Conservation (phyloP, 768 basidiomycete genomes). For the Lentinula aciculospora region DNA sequence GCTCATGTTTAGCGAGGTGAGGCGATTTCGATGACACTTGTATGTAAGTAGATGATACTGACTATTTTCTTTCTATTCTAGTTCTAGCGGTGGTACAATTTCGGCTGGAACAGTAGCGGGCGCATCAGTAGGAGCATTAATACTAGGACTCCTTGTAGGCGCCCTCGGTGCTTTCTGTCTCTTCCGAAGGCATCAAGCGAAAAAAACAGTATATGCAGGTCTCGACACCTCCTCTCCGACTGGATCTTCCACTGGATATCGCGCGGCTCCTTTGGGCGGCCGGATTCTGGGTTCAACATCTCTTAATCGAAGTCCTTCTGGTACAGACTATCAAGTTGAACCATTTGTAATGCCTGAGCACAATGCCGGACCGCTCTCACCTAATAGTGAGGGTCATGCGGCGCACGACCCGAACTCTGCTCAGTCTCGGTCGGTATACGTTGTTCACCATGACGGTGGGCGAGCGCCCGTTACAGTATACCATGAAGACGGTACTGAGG, state of each 20-base stretch:
- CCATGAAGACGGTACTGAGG: constrained; percentile 46
- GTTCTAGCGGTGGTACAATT: neutral
- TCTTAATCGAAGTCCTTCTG: constrained; percentile 3
- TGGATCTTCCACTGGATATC: constrained; percentile 19
- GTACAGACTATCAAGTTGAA: constrained; percentile 32
- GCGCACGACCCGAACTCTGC: neutral
- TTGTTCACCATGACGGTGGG: constrained; percentile 59
- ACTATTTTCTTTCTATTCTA: neutral
- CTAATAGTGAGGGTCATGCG: neutral
- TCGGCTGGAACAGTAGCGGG: constrained; percentile 24
- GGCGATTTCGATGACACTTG: neutral
- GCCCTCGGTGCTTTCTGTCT: constrained; percentile 25
- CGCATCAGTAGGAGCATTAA: constrained; percentile 33
- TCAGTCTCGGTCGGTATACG: constrained; percentile 35
- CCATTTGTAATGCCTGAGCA: constrained; percentile 36
- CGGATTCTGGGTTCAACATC: constrained; percentile 4
- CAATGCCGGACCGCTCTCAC: constrained; percentile 11
- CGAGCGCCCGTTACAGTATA: constrained; percentile 53
- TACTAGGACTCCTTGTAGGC: constrained; percentile 30
- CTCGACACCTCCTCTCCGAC: constrained; percentile 15
- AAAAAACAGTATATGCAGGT: constrained; percentile 21
- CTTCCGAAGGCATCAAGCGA: constrained; percentile 21
- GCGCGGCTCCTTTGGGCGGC: constrained; percentile 12
- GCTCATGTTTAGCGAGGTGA: constrained; percentile 31
- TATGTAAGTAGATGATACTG: neutral